Conservation (phyloP, 129 eudicot genomes). For the sunflower (Helianthus annuus) region DNA sequence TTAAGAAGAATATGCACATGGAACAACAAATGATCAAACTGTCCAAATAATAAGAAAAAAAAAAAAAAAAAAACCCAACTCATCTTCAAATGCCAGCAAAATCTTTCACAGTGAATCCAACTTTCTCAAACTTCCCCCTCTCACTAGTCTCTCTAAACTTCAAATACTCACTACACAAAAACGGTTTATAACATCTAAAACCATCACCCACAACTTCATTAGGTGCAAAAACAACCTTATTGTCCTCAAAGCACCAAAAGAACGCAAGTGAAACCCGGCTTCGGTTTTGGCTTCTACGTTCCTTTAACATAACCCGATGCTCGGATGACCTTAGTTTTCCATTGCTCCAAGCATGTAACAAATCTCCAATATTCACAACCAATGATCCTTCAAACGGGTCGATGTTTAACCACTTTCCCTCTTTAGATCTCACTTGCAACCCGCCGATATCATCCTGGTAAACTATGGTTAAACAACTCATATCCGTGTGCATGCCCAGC, state of each 20-base stretch:
- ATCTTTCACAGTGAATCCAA: conserved; percentile 91
- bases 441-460: conserved; percentile 86
- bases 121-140: conserved; percentile 89
- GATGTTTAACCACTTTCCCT: conserved; percentile 69
- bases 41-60: conserved; percentile 13
- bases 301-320: conserved; percentile 70
- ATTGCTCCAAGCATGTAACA: conserved; percentile 96
- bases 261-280: conserved; percentile 75
- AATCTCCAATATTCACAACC: conserved; percentile 81
- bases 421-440: conserved; percentile 79
- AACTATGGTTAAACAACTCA: conserved; percentile 86
- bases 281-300: conserved; percentile 24
- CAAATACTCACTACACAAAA: conserved; percentile 71
- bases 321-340: conserved; percentile 79
- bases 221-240: conserved; percentile 70
- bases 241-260: conserved; percentile 94
- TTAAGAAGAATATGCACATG: conserved; percentile 39
- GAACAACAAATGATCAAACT: conserved; percentile 25
- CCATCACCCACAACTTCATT: conserved; percentile 68
- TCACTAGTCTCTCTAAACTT: conserved; percentile 70
- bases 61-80: background rate
- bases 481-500: conserved; percentile 93
- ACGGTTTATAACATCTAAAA: conserved; percentile 56
- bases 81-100: conserved; percentile 57
- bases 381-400: conserved; percentile 72